These are phyloP conservation scores for Pseudogymnoascus sp. DNA, from an alignment of 2,329 filamentous ascomycete genomes.

Conservation along the genomic window DNA sequence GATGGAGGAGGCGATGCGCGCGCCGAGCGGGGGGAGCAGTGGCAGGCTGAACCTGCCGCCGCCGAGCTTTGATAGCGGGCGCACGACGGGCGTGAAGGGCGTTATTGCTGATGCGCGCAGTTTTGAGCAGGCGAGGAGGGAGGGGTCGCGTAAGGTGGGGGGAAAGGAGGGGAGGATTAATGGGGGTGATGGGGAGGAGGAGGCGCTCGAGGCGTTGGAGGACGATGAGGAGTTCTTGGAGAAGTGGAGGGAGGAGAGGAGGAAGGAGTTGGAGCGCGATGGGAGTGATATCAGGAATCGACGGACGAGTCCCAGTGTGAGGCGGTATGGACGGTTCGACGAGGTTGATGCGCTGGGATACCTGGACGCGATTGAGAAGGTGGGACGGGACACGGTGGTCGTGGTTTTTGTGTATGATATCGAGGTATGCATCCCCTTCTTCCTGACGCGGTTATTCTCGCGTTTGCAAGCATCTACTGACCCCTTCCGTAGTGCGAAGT, in stretches of 20 bases:
- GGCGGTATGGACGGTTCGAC: conserved; percentile 71
- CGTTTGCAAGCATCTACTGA: conserved; percentile 16
- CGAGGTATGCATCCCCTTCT: conserved; percentile 48
- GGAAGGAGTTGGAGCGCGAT: conserved; percentile 66
- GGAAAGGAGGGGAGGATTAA: conserved; percentile 32
- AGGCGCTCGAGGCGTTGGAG: conserved; percentile 28
- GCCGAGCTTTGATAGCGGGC: conserved; percentile 54
- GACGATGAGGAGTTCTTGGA: conserved; percentile 78
- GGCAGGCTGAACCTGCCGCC: conserved; percentile 58
- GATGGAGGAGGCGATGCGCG: conserved; percentile 58
- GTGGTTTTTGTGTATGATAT: conserved; percentile 91
- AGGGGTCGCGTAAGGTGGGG: conserved; percentile 28
- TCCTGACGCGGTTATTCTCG: neutral
- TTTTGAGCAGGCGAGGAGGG: conserved; percentile 56
- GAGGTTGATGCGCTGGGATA: conserved; percentile 85
- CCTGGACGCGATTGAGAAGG: conserved; percentile 92
- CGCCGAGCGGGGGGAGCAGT: conserved; percentile 54
- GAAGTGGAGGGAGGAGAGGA: conserved; percentile 73
- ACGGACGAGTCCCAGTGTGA: conserved; percentile 66
- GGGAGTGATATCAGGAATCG: conserved; percentile 50
- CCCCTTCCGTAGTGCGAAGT: conserved; percentile 56
- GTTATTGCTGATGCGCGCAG: conserved; percentile 77
- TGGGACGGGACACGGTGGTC: conserved; percentile 69
- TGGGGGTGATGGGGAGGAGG: conserved; percentile 29
- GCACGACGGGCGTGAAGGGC: conserved; percentile 74